Conservation (phyloP, 345 rosid genomes). For the Salix exigua region DNA sequence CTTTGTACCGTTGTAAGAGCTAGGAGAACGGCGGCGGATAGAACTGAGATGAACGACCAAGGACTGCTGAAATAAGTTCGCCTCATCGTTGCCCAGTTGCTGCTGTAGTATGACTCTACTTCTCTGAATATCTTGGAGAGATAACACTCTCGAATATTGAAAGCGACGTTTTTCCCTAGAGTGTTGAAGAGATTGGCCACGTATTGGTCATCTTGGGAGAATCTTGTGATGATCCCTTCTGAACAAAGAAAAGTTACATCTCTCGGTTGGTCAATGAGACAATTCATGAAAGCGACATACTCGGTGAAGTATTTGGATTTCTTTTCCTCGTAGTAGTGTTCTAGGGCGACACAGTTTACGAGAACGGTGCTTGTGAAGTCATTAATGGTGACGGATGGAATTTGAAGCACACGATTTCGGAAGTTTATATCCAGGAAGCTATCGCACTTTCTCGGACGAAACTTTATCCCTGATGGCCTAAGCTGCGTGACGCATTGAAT, state of each 20-base stretch:
- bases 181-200: slow-evolving; percentile 10
- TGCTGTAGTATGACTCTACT: not conserved
- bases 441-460: not conserved
- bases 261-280: slow-evolving; percentile 12
- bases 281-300: slow-evolving; percentile 9
- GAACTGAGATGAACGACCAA: slow-evolving; percentile 1
- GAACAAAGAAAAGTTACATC: slow-evolving; percentile 5
- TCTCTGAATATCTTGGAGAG: slow-evolving; percentile 6
- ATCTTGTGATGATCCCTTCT: slow-evolving; percentile 8
- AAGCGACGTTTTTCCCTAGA: not conserved
- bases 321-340: not conserved
- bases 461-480: slow-evolving; percentile 13
- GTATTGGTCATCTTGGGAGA: not conserved
- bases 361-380: slow-evolving; percentile 12
- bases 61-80: slow-evolving; percentile 9
- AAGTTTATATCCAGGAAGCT: slow-evolving; percentile 14
- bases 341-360: slow-evolving; percentile 15
- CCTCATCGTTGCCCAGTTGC: slow-evolving; percentile 1
- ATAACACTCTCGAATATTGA: slow-evolving; percentile 2
- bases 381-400: slow-evolving; percentile 11
- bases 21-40: slow-evolving; percentile 1
- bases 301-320: slow-evolving; percentile 6
- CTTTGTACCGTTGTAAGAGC: not conserved
- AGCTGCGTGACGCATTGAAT: slow-evolving; percentile 3
- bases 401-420: not conserved